Conservation (phyloP, 257 asterid genomes). For the Jacaranda mimosifolia region DNA sequence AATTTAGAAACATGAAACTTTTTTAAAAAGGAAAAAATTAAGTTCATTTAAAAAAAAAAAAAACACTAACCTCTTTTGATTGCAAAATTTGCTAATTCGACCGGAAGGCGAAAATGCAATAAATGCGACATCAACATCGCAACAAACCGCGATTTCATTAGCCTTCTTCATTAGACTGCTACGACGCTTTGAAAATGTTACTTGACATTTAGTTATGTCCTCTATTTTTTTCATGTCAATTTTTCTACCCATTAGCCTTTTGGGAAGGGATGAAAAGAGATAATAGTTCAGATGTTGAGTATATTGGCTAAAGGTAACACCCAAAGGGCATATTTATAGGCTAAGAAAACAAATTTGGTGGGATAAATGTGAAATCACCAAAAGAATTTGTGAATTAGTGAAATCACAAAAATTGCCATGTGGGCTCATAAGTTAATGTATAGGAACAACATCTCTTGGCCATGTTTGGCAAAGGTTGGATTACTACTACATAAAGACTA, state of each 20-base stretch:
- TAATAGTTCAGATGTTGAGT: background rate
- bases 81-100: conserved; percentile 57
- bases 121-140: conserved; percentile 59
- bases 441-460: background rate
- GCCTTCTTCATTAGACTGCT: conserved; percentile 64
- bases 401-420: conserved; percentile 15
- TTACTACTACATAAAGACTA: background rate
- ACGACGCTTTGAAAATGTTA: conserved; percentile 70
- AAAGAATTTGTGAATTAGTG: background rate
- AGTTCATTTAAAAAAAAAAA: background rate
- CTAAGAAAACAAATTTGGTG: background rate
- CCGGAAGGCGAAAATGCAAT: conserved; percentile 69
- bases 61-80: conserved; percentile 41
- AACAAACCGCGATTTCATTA: conserved; percentile 47
- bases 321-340: conserved; percentile 36
- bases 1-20: background rate
- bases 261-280: background rate
- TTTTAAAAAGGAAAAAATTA: background rate
- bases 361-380: conserved; percentile 23
- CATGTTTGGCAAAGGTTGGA: conserved; percentile 20
- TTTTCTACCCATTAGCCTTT: conserved; percentile 58
- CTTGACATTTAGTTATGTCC: conserved; percentile 59
- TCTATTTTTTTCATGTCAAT: conserved; percentile 66
- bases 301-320: background rate
- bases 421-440: background rate